These are phyloP conservation scores for Vicia sativa DNA, from an alignment of 306 rosid genomes.

Conservation along the genomic window DNA sequence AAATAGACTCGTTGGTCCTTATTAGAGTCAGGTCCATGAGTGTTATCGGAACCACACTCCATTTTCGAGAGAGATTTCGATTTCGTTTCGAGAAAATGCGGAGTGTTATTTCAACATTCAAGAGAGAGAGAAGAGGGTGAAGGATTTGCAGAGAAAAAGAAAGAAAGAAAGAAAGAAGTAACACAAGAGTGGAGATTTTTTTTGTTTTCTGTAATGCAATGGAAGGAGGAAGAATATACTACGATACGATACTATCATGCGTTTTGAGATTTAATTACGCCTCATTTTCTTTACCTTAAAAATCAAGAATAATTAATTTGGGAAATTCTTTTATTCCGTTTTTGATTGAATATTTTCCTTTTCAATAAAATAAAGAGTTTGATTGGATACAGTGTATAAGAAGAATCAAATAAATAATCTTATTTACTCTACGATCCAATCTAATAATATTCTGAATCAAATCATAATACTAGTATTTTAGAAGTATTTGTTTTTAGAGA, in stretches of 20 bases:
- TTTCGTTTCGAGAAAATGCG: slow-evolving; percentile 42
- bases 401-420: no score
- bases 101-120: slow-evolving; percentile 39
- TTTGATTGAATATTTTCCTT: no score
- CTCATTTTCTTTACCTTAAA: slow-evolving; percentile 2
- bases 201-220: slow-evolving; percentile 40
- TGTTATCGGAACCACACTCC: slow-evolving; percentile 59
- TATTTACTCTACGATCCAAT: no score
- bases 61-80: slow-evolving; percentile 45
- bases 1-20: slow-evolving; percentile 82
- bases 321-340: no score
- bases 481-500: no score
- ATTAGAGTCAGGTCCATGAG: slow-evolving; percentile 51
- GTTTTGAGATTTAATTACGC: slow-evolving; percentile 27
- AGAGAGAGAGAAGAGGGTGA: slow-evolving; percentile 36
- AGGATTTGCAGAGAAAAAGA: slow-evolving; percentile 73
- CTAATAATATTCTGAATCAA: no score
- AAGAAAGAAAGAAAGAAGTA: slow-evolving; percentile 46
- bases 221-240: slow-evolving; percentile 32
- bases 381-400: no score
- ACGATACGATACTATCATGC: neutral
- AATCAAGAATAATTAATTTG: neutral
- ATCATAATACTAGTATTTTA: no score
- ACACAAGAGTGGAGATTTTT: slow-evolving; percentile 52
- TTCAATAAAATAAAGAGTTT: no score